Evolutionary conservation across 352 stramenopile genomes (phyloP).

Genomic region (Elongisporangium anandrum): DNA sequence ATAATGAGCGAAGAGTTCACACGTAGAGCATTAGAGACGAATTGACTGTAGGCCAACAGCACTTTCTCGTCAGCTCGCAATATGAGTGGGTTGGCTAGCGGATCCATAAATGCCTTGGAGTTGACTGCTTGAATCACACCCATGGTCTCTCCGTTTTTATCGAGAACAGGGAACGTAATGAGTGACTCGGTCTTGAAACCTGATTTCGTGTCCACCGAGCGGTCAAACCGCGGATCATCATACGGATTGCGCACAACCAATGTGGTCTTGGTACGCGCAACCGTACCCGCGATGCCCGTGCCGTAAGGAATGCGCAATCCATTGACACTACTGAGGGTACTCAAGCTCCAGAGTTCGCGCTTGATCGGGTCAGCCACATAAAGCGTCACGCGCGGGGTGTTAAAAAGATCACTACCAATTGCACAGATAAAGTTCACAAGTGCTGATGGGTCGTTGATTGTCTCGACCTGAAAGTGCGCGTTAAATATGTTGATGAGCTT

Average conservation of each 20-base stretch:
- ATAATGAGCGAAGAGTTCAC: slow-evolving; percentile 80
- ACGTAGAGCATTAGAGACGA: slow-evolving; percentile 52
- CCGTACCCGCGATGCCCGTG: slow-evolving; percentile 68
- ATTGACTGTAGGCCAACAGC: slow-evolving; percentile 53
- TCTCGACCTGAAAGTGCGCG: slow-evolving; percentile 60
- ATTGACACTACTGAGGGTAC: slow-evolving; percentile 65
- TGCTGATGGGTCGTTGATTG: slow-evolving; percentile 62
- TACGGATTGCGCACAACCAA: slow-evolving; percentile 70
- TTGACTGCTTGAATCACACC: slow-evolving; percentile 69
- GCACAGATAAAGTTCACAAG: slow-evolving; percentile 73
- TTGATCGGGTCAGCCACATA: slow-evolving; percentile 79
- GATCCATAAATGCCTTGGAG: slow-evolving; percentile 39
- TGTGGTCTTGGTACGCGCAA: slow-evolving; percentile 50
- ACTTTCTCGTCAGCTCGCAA: slow-evolving; percentile 57
- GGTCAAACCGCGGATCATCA: slow-evolving; percentile 75
- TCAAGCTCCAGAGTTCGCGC: slow-evolving; percentile 69
- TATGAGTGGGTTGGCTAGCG: slow-evolving; percentile 37
- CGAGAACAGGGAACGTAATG: slow-evolving; percentile 65
- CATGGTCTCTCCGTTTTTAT: slow-evolving; percentile 61
- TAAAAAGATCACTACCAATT: slow-evolving; percentile 62
- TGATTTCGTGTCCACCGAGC: slow-evolving; percentile 74
- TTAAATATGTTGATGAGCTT: slow-evolving; percentile 65
- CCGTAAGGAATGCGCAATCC: slow-evolving; percentile 68
- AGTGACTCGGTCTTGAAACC: slow-evolving; percentile 81
- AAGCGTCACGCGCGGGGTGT: slow-evolving; percentile 60